Evolutionary conservation across 78 protist species (phyloP).

Genomic region (Cyanophora paradoxa): DNA sequence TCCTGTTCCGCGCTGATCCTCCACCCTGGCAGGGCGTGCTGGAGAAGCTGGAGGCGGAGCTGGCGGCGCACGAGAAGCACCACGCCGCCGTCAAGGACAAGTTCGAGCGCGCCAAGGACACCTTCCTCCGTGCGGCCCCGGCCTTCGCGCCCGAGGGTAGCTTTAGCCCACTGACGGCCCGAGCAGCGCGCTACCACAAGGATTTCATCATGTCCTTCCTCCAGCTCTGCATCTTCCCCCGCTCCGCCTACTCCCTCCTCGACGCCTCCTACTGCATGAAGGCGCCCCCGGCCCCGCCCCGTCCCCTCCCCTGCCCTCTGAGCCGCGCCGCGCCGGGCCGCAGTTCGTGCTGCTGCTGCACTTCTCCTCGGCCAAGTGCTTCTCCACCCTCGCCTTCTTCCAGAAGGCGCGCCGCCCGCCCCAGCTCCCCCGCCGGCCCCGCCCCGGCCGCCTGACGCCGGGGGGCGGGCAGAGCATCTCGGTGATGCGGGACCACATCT

Average conservation of each 20-base stretch:
- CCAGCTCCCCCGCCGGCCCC: no score
- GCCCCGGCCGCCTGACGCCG: no score
- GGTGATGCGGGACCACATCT: neutral
- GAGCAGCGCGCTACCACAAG: no score
- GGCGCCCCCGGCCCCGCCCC: no score
- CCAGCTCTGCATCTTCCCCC: conserved; percentile 32
- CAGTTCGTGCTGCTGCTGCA: neutral
- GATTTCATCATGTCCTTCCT: neutral
- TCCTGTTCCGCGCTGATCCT: no score
- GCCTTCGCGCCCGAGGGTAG: no score
- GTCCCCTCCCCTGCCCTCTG: no score
- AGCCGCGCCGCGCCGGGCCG: no score
- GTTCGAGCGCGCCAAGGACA: neutral
- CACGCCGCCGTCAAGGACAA: neutral
- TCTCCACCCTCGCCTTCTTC: neutral
- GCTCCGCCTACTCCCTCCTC: conserved; percentile 7
- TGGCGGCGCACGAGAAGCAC: neutral
- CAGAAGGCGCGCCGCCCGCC: neutral
- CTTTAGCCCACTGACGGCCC: no score
- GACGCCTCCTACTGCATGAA: conserved; percentile 18
- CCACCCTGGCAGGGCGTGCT: no score
- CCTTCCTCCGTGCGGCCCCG: neutral
- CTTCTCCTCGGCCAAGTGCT: neutral
- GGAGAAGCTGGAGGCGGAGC: conserved; percentile 5
- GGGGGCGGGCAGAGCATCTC: no score